These are phyloP conservation scores for Rhynchosporium graminicola DNA, from an alignment of 2,329 filamentous ascomycete species.

Conservation along the genomic window DNA sequence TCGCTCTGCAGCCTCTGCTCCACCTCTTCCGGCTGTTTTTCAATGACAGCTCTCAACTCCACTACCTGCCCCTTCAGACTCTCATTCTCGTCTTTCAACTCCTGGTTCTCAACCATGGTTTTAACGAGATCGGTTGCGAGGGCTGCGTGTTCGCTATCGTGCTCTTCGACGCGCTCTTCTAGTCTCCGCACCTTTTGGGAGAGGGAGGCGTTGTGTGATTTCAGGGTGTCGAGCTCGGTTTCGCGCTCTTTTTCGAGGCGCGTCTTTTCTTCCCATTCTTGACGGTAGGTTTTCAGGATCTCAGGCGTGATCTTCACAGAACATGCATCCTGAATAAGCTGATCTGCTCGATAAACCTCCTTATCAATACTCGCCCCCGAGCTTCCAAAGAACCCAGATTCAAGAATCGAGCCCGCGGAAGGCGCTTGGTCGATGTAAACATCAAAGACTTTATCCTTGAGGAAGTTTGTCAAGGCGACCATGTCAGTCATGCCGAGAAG, in stretches of 20 bases:
- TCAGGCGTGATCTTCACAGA: slow-evolving; percentile 82
- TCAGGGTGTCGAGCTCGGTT: slow-evolving; percentile 74
- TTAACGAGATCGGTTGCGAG: slow-evolving; percentile 89
- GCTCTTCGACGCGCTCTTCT: slow-evolving; percentile 84
- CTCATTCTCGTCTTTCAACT: slow-evolving; percentile 87
- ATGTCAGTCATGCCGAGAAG: slow-evolving; percentile 88
- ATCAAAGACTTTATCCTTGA: slow-evolving; percentile 94
- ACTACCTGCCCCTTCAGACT: slow-evolving; percentile 80
- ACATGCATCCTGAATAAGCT: slow-evolving; percentile 90
- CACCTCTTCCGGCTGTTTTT: slow-evolving; percentile 85
- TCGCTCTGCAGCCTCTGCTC: slow-evolving; percentile 80
- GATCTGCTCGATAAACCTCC: slow-evolving; percentile 92
- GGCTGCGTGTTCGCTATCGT: slow-evolving; percentile 86
- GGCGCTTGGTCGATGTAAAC: slow-evolving; percentile 95
- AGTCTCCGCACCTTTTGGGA: slow-evolving; percentile 78
- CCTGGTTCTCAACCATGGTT: slow-evolving; percentile 91
- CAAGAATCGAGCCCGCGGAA: slow-evolving; percentile 87
- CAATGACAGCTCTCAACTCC: slow-evolving; percentile 82
- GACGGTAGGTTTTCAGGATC: slow-evolving; percentile 75
- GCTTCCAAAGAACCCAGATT: slow-evolving; percentile 96
- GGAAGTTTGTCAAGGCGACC: slow-evolving; percentile 80
- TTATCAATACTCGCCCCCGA: slow-evolving; percentile 88
- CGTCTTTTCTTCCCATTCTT: slow-evolving; percentile 91
- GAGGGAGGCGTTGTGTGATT: slow-evolving; percentile 64
- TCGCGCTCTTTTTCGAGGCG: slow-evolving; percentile 81